A percentile compares a stretch with the other conserved stretches of the same genome.
Conservation (phyloP, 768 basidiomycete species). For the Xanthoconium purpureum region DNA sequence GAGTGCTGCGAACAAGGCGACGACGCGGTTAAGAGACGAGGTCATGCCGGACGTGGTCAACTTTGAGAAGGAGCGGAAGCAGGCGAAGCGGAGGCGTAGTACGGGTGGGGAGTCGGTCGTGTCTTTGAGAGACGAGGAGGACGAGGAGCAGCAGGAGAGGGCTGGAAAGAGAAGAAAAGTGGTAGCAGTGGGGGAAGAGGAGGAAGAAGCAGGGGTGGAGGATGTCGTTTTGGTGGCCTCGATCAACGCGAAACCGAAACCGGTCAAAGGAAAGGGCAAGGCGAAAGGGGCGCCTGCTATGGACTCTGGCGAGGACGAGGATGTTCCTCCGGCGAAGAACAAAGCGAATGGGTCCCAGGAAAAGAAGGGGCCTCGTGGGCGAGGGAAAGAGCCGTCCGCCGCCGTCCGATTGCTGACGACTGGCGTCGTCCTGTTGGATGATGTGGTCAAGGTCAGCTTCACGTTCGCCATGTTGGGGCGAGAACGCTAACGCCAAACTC, state of each 20-base stretch:
- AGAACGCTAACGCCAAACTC: not conserved
- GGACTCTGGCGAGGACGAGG: constrained; percentile 5
- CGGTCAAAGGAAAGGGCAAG: constrained; percentile 7
- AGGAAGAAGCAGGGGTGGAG: constrained; percentile 27
- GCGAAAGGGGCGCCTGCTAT: not conserved
- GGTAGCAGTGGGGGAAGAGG: constrained; percentile 16
- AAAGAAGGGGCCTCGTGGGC: constrained; percentile 11
- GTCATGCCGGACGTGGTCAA: constrained; percentile 77
- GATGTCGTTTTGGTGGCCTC: constrained; percentile 13
- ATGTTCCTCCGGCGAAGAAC: not conserved
- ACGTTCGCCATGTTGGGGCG: not conserved
- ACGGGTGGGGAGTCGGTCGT: constrained; percentile 30
- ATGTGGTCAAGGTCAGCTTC: constrained; percentile 53
- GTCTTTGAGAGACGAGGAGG: not conserved
- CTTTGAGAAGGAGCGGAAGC: constrained; percentile 66
- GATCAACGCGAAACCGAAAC: constrained; percentile 13
- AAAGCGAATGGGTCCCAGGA: constrained; percentile 2
- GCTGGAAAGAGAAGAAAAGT: constrained; percentile 18
- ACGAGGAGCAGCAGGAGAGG: constrained; percentile 21
- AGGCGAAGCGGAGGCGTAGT: constrained; percentile 30
- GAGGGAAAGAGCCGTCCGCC: constrained; percentile 1
- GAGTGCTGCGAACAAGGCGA: constrained; percentile 54
- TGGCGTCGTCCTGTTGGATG: constrained; percentile 54
- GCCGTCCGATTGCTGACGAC: constrained; percentile 64
- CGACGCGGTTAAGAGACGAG: constrained; percentile 40